A percentile compares a stretch with the other conserved stretches of the same genome.
Evolutionary conservation across 805 yeast genomes (phyloP).

Genomic region (Candida krabiensis): DNA sequence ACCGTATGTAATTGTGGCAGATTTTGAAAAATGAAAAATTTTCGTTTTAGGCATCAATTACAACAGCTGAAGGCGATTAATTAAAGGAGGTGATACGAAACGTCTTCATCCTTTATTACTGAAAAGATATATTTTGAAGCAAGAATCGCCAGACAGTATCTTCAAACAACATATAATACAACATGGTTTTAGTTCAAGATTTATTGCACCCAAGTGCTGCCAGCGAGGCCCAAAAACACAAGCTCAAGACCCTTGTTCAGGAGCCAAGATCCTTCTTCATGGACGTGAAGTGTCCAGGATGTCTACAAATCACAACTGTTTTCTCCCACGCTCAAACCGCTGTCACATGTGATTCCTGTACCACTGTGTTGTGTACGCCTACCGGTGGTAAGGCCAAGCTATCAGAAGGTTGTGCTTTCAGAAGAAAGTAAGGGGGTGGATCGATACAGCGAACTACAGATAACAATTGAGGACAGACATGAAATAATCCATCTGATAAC

Average conservation of each 20-base stretch:
- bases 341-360: conserved; percentile 98
- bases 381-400: conserved; percentile 99
- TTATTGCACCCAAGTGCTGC: conserved; percentile 97
- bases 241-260: conserved; percentile 96
- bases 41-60: conserved; percentile 1
- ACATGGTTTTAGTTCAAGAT: conserved; percentile 95
- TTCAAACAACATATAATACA: background rate
- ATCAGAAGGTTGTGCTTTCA: conserved; percentile 99
- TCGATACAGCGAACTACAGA: conserved; percentile 12
- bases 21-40: conserved; percentile 6
- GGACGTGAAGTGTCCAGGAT: conserved; percentile 99
- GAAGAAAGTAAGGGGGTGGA: conserved; percentile 77
- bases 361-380: conserved; percentile 98
- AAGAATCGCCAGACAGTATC: background rate
- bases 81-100: too few relatives aligned
- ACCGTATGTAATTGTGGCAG: conserved; percentile 2
- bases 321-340: conserved; percentile 99
- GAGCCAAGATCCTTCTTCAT: conserved; percentile 98
- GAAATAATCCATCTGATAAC: background rate
- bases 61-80: background rate
- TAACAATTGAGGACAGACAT: conserved; percentile 1
- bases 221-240: conserved; percentile 95
- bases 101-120: too few relatives aligned
- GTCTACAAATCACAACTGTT: conserved; percentile 98
- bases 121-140: background rate